Conservation (phyloP, 345 rosid genomes). For the Kernera saxatilis region DNA sequence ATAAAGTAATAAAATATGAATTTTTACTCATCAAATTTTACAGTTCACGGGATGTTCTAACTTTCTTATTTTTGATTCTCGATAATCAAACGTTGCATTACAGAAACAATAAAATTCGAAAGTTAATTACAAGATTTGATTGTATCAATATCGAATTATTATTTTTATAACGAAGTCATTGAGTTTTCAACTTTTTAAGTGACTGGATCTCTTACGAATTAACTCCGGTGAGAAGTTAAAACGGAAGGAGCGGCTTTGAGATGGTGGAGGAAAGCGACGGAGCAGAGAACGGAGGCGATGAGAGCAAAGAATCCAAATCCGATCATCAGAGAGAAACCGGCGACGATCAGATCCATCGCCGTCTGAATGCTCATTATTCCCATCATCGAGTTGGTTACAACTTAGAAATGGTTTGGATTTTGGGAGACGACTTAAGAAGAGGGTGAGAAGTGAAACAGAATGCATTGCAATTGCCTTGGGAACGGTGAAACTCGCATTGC, state of each 20-base stretch:
- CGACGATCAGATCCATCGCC: slow-evolving; percentile 57
- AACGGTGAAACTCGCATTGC: slow-evolving; percentile 12
- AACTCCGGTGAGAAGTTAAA: not conserved
- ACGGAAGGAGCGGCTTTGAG: slow-evolving; percentile 36
- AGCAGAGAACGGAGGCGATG: slow-evolving; percentile 63
- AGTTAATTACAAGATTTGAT: too few species aligned
- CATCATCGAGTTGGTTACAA: slow-evolving; percentile 10
- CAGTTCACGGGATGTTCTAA: too few species aligned
- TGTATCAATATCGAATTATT: too few species aligned
- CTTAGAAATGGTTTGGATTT: not conserved
- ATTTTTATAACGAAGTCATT: too few species aligned
- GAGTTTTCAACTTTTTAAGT: too few species aligned
- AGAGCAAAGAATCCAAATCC: slow-evolving; percentile 66
- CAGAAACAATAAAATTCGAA: too few species aligned
- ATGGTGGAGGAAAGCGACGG: slow-evolving; percentile 64
- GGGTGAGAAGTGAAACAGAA: not conserved
- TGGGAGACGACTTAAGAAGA: not conserved
- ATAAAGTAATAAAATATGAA: not conserved
- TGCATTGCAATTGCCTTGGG: not conserved
- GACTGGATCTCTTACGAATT: not conserved
- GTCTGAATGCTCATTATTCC: slow-evolving; percentile 25
- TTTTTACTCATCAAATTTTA: not conserved
- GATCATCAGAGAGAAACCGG: slow-evolving; percentile 59
- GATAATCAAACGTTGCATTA: too few species aligned
- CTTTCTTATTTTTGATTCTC: too few species aligned